phyloP scores from a whole-genome alignment of 257 asterid genomes.

The Ilex aquifolium region DNA sequence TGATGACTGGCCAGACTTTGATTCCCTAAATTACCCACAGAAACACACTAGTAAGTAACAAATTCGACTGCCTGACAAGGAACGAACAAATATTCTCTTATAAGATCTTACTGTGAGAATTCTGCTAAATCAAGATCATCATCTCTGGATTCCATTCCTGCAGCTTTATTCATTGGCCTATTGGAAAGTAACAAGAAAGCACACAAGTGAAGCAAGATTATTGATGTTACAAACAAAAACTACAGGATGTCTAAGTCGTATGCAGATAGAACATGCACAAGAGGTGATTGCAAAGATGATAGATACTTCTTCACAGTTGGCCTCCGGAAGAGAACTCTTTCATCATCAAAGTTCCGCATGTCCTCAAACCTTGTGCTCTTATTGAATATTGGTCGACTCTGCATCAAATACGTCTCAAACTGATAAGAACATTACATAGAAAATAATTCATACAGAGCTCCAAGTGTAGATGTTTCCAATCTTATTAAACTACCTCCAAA shows the following conservation, averaged over 20 bases:
- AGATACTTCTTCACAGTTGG: constrained; percentile 55
- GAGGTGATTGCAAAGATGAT: neutral
- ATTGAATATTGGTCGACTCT: constrained; percentile 97
- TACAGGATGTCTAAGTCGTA: too few relatives aligned
- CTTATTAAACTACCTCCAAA: too few relatives aligned
- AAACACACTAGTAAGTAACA: neutral
- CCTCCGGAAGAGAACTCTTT: constrained; percentile 58
- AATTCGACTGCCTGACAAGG: neutral
- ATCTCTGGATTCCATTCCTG: constrained; percentile 68
- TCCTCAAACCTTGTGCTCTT: constrained; percentile 97
- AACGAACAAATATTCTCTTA: neutral
- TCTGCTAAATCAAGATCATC: constrained; percentile 79
- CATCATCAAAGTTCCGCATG: constrained; percentile 79
- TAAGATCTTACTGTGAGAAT: constrained; percentile 35
- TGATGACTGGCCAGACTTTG: constrained; percentile 70
- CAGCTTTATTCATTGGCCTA: constrained; percentile 56
- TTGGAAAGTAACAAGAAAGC: constrained; percentile 16
- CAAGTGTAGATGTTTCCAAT: too few relatives aligned
- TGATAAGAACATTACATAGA: too few relatives aligned
- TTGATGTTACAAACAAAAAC: too few relatives aligned
- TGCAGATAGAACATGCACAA: neutral
- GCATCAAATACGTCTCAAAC: constrained; percentile 11
- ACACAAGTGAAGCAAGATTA: constrained; percentile 2
- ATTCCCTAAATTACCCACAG: constrained; percentile 41
- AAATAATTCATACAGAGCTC: too few relatives aligned